Conservation (phyloP, 2,329 filamentous ascomycete species). For the Curvularia sp. region DNA sequence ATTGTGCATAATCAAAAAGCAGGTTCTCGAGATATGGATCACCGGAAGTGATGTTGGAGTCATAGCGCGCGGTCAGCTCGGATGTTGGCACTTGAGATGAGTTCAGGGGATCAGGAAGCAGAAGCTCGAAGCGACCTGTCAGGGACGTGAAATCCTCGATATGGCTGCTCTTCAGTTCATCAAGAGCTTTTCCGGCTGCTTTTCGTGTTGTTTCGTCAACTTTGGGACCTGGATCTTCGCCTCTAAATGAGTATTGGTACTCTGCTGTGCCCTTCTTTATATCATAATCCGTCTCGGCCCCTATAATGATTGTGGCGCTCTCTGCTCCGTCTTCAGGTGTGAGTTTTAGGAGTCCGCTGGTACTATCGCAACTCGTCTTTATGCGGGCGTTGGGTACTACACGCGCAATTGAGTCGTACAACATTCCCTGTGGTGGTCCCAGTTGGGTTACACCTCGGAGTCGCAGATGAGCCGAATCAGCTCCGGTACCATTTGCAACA, state of each 20-base stretch:
- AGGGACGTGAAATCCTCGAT: slow-evolving; percentile 54
- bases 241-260: slow-evolving; percentile 58
- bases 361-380: slow-evolving; percentile 20
- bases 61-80: slow-evolving; percentile 42
- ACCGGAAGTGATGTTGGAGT: slow-evolving; percentile 36
- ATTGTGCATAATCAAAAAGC: slow-evolving; percentile 62
- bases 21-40: slow-evolving; percentile 63
- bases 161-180: slow-evolving; percentile 48
- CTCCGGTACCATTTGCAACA: slow-evolving; percentile 38
- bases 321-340: slow-evolving; percentile 20
- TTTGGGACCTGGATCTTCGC: slow-evolving; percentile 53
- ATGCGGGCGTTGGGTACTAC: slow-evolving; percentile 29
- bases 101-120: slow-evolving; percentile 55
- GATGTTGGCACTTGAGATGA: slow-evolving; percentile 54
- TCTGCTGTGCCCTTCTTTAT: slow-evolving; percentile 57
- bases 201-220: slow-evolving; percentile 48
- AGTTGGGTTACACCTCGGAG: slow-evolving; percentile 48
- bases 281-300: slow-evolving; percentile 60
- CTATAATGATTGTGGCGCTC: slow-evolving; percentile 53
- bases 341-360: slow-evolving; percentile 19
- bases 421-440: slow-evolving; percentile 55
- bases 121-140: slow-evolving; percentile 52
- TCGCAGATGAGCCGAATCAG: slow-evolving; percentile 39
- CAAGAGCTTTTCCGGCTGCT: slow-evolving; percentile 47
- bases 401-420: slow-evolving; percentile 52